Percentiles rank a stretch among this genome's conserved stretches.
Evolutionary conservation across 2,329 filamentous ascomycete genomes (phyloP).

Genomic region (Rachicladosporium sp.): DNA sequence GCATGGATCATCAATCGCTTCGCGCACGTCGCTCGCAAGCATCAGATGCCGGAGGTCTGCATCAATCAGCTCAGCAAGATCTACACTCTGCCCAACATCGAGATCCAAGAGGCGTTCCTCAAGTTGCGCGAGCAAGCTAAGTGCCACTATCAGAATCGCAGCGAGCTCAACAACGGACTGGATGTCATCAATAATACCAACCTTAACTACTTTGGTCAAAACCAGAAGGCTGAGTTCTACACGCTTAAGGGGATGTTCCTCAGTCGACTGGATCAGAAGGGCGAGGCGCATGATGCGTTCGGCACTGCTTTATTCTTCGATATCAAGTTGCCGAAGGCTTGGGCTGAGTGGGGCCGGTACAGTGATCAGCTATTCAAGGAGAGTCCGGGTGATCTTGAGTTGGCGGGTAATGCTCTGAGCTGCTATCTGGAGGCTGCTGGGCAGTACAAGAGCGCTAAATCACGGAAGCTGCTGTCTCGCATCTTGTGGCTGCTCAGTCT

Average conservation of each 20-base stretch:
- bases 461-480: constrained; percentile 79
- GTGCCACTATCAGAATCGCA: constrained; percentile 92
- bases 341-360: constrained; percentile 98
- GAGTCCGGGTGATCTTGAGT: constrained; percentile 66
- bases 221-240: constrained; percentile 98
- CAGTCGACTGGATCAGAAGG: constrained; percentile 80
- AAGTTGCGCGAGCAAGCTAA: constrained; percentile 98
- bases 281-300: constrained; percentile 86
- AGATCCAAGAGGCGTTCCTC: constrained; percentile 97
- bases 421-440: constrained; percentile 94
- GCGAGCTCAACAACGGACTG: constrained; percentile 80
- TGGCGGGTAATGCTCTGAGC: constrained; percentile 82
- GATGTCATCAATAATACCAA: constrained; percentile 99
- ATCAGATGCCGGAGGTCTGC: constrained; percentile 91
- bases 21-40: constrained; percentile 92
- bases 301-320: constrained; percentile 94
- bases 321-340: constrained; percentile 87
- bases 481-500: constrained; percentile 93
- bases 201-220: constrained; percentile 89
- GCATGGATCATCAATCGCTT: constrained; percentile 99
- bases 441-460: constrained; percentile 94
- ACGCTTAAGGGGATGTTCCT: constrained; percentile 99
- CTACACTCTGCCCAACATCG: constrained; percentile 96
- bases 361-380: constrained; percentile 95
- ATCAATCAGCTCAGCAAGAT: constrained; percentile 95